Conservation (phyloP, 805 yeast species). For the Suhomyces sp. region DNA sequence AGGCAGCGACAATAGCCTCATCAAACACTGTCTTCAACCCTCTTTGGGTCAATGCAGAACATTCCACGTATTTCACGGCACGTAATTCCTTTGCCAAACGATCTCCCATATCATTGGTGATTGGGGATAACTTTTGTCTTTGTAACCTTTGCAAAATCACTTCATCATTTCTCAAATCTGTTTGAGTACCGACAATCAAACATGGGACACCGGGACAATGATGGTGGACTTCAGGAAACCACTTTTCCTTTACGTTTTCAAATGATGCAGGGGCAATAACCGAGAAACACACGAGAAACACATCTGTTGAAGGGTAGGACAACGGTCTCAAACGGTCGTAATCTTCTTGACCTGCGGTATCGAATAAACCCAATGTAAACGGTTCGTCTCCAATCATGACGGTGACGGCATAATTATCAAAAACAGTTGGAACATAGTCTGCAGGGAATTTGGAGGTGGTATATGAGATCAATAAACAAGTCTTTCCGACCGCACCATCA, state of each 20-base stretch:
- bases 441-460: conserved; percentile 97
- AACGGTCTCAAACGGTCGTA: conserved; percentile 96
- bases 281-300: conserved; percentile 91
- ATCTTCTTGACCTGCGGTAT: conserved; percentile 99
- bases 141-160: conserved; percentile 85
- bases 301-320: conserved; percentile 96
- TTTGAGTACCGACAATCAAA: conserved; percentile 94
- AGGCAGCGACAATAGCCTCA: conserved; percentile 96
- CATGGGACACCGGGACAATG: conserved; percentile 99
- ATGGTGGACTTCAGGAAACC: conserved; percentile 97
- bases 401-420: conserved; percentile 91
- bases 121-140: conserved; percentile 87
- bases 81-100: conserved; percentile 89
- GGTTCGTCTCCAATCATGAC: conserved; percentile 98
- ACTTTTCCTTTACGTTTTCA: conserved; percentile 95
- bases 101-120: conserved; percentile 84
- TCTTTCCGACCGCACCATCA: conserved; percentile 99
- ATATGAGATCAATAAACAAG: conserved; percentile 92
- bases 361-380: conserved; percentile 93
- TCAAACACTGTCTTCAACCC: conserved; percentile 98
- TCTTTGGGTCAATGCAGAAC: conserved; percentile 95
- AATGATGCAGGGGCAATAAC: conserved; percentile 96
- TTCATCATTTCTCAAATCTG: conserved; percentile 91
- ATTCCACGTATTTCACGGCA: conserved; percentile 95
- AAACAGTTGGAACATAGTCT: conserved; percentile 98